Conservation (phyloP, 208 protist genomes). For the Trypanosoma rangeli region DNA sequence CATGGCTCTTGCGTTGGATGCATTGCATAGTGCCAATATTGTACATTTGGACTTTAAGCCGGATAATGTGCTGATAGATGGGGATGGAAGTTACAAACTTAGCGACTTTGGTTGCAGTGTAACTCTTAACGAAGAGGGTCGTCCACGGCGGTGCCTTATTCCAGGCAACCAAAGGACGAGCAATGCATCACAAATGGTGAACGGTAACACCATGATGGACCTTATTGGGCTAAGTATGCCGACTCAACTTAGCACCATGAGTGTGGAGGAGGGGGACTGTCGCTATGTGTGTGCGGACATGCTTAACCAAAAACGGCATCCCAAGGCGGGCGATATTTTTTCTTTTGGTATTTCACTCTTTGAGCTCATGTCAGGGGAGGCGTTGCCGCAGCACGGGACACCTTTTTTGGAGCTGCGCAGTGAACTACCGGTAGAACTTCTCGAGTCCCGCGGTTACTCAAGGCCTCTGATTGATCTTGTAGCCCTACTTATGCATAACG, state of each 20-base stretch:
- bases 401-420: constrained; percentile 64
- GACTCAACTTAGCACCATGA: constrained; percentile 63
- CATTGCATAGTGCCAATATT: constrained; percentile 78
- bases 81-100: constrained; percentile 74
- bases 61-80: constrained; percentile 92
- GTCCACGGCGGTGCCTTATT: constrained; percentile 32
- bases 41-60: constrained; percentile 94
- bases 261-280: constrained; percentile 90
- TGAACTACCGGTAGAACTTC: constrained; percentile 32
- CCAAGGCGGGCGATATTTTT: constrained; percentile 89
- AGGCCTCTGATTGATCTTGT: constrained; percentile 49
- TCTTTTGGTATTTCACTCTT: constrained; percentile 90
- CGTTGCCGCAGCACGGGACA: constrained; percentile 77
- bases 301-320: constrained; percentile 86
- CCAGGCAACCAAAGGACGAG: background rate
- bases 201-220: constrained; percentile 9
- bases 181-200: constrained; percentile 3
- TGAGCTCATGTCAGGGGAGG: constrained; percentile 82
- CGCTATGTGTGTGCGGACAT: constrained; percentile 90
- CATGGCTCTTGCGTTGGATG: constrained; percentile 86
- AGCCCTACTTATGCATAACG: constrained; percentile 42
- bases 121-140: constrained; percentile 56
- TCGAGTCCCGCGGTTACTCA: constrained; percentile 67
- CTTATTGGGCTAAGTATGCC: constrained; percentile 10
- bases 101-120: constrained; percentile 93